These are phyloP conservation scores for Trapa bicornis DNA, from an alignment of 345 rosid genomes.

Conservation along the genomic window DNA sequence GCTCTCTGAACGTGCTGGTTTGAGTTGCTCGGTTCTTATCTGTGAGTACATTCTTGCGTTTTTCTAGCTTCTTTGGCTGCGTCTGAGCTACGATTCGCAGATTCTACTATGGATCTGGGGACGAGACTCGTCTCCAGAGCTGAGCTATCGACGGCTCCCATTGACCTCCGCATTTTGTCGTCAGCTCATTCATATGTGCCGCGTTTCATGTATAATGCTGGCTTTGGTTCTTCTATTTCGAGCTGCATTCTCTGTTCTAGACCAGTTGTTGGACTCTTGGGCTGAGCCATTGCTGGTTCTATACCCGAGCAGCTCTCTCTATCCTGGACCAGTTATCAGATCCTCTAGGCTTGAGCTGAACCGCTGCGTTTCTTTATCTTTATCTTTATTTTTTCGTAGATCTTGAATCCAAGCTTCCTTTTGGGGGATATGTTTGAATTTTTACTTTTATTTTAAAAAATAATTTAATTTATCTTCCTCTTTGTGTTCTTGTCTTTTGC, in stretches of 20 bases:
- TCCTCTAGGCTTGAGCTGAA: background rate
- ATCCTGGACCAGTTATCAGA: background rate
- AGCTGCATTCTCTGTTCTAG: background rate
- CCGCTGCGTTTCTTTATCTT: background rate
- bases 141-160: background rate
- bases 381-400: background rate
- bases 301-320: too few species aligned
- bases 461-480: too few species aligned
- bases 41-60: background rate
- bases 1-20: background rate
- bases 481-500: too few species aligned
- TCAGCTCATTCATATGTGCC: background rate
- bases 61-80: background rate
- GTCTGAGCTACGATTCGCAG: conserved; percentile 1
- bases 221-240: background rate
- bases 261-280: background rate
- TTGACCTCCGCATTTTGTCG: background rate
- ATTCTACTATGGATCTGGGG: conserved; percentile 1
- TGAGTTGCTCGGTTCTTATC: background rate
- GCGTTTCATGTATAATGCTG: background rate
- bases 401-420: background rate
- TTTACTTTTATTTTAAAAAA: background rate
- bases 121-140: background rate
- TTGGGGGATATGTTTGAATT: background rate
- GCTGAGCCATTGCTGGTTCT: background rate